Base-by-base conservation (phyloP, 2,329 filamentous ascomycete genomes). In the Tolypocladium endophyticum region DNA sequence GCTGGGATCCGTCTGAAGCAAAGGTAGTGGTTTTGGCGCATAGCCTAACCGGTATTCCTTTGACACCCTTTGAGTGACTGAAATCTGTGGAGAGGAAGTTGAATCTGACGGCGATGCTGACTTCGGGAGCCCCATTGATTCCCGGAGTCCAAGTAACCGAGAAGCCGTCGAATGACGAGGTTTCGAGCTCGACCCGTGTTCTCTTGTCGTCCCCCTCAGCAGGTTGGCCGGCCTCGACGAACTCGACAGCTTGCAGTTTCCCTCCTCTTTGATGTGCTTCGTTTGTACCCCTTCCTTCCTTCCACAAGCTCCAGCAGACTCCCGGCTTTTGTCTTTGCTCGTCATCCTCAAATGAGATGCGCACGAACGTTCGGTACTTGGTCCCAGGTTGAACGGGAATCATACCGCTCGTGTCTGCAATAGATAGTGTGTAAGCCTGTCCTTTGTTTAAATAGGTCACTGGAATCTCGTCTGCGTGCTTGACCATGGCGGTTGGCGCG, bases 41-140 rank as follows among this genome's bases (percentile, higher is more conserved):
- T 0, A 97, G 81, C 59, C 94, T 81, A 5, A 99, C 92, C 0
- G 94, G 93, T 64, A 97, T 97, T 41, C 94, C 94, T 74, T 97
- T 99, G 56, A 99, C 94, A 54, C 94, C 94, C 71, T 99, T 99
- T 12, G 94, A 97, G 70, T 97, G 94, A 72, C 93, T 97, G 71
- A 97, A 99, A 71, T 99, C 94, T 11, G 94, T 99, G 0, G 94
- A 99, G 0, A 99, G 80, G 70, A 99, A 99, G 76, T 99, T 99
- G 80, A 97, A 99, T 54, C 94, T 89, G 16, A 97, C 90, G 11
- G 92, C 89, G 59, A 99, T 85, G 56, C 86, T 89, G 72, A 92
- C 94, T 67, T 97, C 92, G 4, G 88, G 78, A 0, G 78, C 74
- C 0, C 87, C 86, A 56, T 86, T 87, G 50, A 82, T 74, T 5